Evolutionary conservation across 495 filamentous ascomycete species (phyloP), one percentile per base, ranked within the genome.

Genomic region (Hypoxylon cercidicola): DNA sequence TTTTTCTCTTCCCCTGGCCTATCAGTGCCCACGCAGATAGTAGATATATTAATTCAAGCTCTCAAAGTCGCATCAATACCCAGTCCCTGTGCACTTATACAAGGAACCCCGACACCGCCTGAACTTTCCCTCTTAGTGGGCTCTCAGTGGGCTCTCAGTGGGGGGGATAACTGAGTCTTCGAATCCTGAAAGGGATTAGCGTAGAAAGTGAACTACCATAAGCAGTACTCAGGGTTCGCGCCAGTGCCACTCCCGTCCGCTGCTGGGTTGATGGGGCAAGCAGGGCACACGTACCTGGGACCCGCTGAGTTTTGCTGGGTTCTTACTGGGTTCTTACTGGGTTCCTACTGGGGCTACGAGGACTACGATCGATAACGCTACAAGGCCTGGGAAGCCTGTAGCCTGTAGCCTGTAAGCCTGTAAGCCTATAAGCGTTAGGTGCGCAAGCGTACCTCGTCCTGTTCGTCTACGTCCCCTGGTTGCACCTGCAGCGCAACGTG

Each of bases 401-500:
- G n/a, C n/a, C n/a, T n/a, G n/a, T n/a, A n/a, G n/a, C n/a, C n/a
- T n/a, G n/a, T n/a, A n/a, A n/a, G n/a, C n/a, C n/a, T n/a, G n/a
- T n/a, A 28, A 28, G 25, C 25, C 25, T 40, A 28, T 57, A 58
- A 20, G 30, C 28, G 46, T 15, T 12, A 58, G 43, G 25, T 45
- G 32, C 53, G 18, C 25, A 25, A 47, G 12, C 25, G 7, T 28
- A 7, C 25, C 25, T 28, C 25, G 25, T 69, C 35, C 57, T 64
- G 50, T 64, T 68, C 63, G 51, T 59, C 50, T 28, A 3, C 25
- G 25, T 28, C 60, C 57, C 60, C 50, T 65, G 53, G 60, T 58
- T 66, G 67, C 64, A 71, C 70, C 62, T 68, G 70, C 63, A 69
- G 61, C 64, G 44, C 67, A 65, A 70, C 67, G 67, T 71, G 60